Base-by-base conservation (phyloP, 2,329 filamentous ascomycete species). In the Mycosphaerella arachidis region DNA sequence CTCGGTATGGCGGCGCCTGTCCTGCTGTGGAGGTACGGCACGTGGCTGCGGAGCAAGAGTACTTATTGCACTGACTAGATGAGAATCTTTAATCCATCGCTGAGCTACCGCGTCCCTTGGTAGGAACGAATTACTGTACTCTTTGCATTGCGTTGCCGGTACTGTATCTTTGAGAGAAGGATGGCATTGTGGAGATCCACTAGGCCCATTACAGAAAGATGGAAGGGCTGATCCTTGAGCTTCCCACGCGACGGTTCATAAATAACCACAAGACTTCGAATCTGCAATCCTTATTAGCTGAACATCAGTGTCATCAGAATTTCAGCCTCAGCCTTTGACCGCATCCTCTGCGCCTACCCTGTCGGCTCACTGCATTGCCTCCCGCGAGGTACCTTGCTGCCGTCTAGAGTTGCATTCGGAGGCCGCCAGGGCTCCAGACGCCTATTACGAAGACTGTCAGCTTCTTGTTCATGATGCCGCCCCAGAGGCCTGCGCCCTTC, bases 21-120 rank as follows among this genome's bases (percentile, higher is more conserved):
- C 13, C 18, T 66, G 46, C 50, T 68, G 16, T 67, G 64, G 67
- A 59, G 55, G 10, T 67, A 62, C 57, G 62, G 64, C n/a, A 50
- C 45, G 30, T 62, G 53, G 59, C 43, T 65, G 16, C 51, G 67
- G 20, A 59, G 59, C 4, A 64, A 60, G 57, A 68, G 65, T 55
- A 67, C 63, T 27, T 68, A 66, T 46, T 64, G 66, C 31, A 35
- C 31, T 35, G 31, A 35, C 12, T 35, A 35, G 12, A 12, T 12
- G 8, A 12, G 31, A 35, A 12, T 24, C 24, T 24, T 24, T 1
- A 24, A 24, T 24, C 2, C 24, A 24, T 24, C 24, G 24, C 24
- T 24, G 24, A 3, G 24, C 24, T 24, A 24, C 24, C 24, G 24
- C 24, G 24, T 24, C 24, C 1, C 24, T 24, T 24, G 24, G 24